Evolutionary conservation across 139 green algal genomes (phyloP), one percentile per base, ranked within the genome.

Genomic region (Gonium pectorale): DNA sequence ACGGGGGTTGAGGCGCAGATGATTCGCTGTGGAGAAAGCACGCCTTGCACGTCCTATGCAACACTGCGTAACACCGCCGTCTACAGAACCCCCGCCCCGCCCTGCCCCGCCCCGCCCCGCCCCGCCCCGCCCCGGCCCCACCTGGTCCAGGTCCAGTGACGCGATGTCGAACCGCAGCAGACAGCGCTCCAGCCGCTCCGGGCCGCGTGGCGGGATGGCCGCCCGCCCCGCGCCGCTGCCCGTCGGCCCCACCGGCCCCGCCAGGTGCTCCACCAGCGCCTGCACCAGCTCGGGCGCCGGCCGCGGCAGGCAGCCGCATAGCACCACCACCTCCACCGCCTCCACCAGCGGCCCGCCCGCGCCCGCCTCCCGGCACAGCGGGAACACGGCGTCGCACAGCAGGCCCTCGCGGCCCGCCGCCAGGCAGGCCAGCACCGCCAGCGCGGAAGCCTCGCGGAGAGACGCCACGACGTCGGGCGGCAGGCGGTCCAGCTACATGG

Each of bases 121-220:
- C 64, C 35, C 8, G 41, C 67, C 69, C 64, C 27, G 33, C 43
- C 46, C 33, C 29, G 35, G 3, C 24, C 68, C 35, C 67, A 92
- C 94, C 94, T 98, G 96, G 85, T 98, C 95, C 68, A 99, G 87
- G 89, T 99, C 96, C 24, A 99, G 88, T 21, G 86, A 93, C 8
- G 89, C 72, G 26, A 99, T 91, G 89, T 98, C 91, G 72, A 99
- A 93, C 79, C 95, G 93, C 59, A 99, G 90, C 67, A 99, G 94
- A 51, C 92, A 96, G 3, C 91, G 88, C 92, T 99, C 95, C 78
- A 99, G 93, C 0, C 85, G 89, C 44, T 92, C 87, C n/a, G 6
- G 89, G 83, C 71, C 90, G 33, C 35, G 35, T 43, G 89, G 87
- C 49, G 52, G 71, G 71, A 24, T 37, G 9, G 17, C 71, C 33